Percentiles rank a stretch among this genome's conserved stretches.
phyloP scores from a whole-genome alignment of 371 early-diverging fungal species.

The Apophysomyces ossiformis region DNA sequence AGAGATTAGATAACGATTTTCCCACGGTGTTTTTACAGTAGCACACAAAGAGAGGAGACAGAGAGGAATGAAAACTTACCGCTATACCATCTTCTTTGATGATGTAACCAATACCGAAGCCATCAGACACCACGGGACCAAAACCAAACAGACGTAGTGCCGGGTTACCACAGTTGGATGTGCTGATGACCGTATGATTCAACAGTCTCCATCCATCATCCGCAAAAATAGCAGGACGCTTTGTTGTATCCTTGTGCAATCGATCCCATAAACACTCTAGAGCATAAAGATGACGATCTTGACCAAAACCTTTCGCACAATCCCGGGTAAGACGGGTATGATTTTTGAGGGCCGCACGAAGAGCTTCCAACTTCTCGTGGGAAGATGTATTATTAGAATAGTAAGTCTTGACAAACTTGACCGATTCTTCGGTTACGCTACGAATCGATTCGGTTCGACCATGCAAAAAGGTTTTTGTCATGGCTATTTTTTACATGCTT shows the following conservation, averaged over 20 bases:
- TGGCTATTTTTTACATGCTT: slow-evolving; percentile 46
- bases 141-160: slow-evolving; percentile 87
- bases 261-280: slow-evolving; percentile 64
- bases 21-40: background rate
- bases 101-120: slow-evolving; percentile 91
- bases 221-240: slow-evolving; percentile 72
- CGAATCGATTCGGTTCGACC: slow-evolving; percentile 93
- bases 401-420: slow-evolving; percentile 78
- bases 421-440: slow-evolving; percentile 72
- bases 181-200: slow-evolving; percentile 81
- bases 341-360: slow-evolving; percentile 65
- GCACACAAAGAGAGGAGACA: no score
- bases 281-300: slow-evolving; percentile 89
- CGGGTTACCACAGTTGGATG: slow-evolving; percentile 88
- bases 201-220: slow-evolving; percentile 66
- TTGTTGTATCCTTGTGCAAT: slow-evolving; percentile 52
- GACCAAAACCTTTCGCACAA: slow-evolving; percentile 77
- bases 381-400: slow-evolving; percentile 46
- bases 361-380: slow-evolving; percentile 53
- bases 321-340: slow-evolving; percentile 78
- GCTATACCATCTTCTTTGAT: slow-evolving; percentile 74
- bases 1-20: background rate
- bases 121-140: slow-evolving; percentile 92
- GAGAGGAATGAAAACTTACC: slow-evolving; percentile 31
- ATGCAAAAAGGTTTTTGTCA: slow-evolving; percentile 80